A percentile compares a stretch with the other conserved stretches of the same genome.
These are phyloP conservation scores for Rugosomyces carneus DNA, from an alignment of 1,284 basidiomycete genomes.

Conservation along the genomic window DNA sequence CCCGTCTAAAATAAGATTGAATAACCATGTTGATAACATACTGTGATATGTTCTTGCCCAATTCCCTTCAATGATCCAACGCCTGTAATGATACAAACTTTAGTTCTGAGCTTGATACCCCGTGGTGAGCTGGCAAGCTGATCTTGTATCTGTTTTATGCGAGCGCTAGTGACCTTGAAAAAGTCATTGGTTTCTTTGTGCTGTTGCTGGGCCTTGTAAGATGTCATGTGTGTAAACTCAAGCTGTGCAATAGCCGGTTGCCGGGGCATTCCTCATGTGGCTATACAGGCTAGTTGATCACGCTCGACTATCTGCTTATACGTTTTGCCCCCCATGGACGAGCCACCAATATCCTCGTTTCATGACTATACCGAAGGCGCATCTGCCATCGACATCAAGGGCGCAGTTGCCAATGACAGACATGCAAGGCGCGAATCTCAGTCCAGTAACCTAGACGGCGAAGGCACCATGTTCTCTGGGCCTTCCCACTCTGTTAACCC, in stretches of 20 bases:
- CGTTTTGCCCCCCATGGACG: slow-evolving; percentile 35
- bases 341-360: slow-evolving; percentile 22
- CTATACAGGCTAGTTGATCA: background rate
- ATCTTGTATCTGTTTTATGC: slow-evolving; percentile 64
- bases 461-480: slow-evolving; percentile 70
- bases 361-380: slow-evolving; percentile 82
- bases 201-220: slow-evolving; percentile 20
- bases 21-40: slow-evolving; percentile 5
- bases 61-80: slow-evolving; percentile 81
- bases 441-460: slow-evolving; percentile 49
- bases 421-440: slow-evolving; percentile 62
- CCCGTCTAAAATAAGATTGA: slow-evolving; percentile 46
- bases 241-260: background rate
- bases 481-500: slow-evolving; percentile 67
- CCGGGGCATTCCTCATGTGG: background rate
- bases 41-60: slow-evolving; percentile 45
- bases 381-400: slow-evolving; percentile 63
- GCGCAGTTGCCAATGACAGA: slow-evolving; percentile 44
- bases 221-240: slow-evolving; percentile 18
- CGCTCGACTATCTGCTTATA: slow-evolving; percentile 19
- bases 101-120: slow-evolving; percentile 59
- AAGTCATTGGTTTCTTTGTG: slow-evolving; percentile 37
- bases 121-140: slow-evolving; percentile 60
- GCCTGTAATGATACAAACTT: slow-evolving; percentile 90
- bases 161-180: slow-evolving; percentile 50